Percentiles rank a stretch among this genome's conserved stretches.
Evolutionary conservation across 2,329 filamentous ascomycete species (phyloP).

Genomic region (Ophidiomyces ophidiicola): DNA sequence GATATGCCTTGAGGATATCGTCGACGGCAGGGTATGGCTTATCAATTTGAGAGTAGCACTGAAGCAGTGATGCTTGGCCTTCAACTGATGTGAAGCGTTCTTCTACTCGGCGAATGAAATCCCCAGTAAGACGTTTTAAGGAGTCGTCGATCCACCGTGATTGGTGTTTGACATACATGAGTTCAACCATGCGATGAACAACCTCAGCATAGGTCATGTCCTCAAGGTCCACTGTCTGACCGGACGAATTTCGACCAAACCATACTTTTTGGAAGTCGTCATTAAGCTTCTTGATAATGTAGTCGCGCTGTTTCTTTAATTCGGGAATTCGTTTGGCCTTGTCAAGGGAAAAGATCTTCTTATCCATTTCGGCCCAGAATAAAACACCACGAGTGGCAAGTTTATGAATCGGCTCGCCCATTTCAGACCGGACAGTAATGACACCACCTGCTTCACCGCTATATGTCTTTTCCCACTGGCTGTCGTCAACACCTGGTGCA

Average conservation of each 20-base stretch:
- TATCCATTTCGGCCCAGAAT: slow-evolving; percentile 98
- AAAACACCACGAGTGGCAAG: slow-evolving; percentile 87
- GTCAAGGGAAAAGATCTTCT: slow-evolving; percentile 93
- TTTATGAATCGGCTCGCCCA: slow-evolving; percentile 99
- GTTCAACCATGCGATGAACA: slow-evolving; percentile 70
- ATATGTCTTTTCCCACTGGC: slow-evolving; percentile 85
- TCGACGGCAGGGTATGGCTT: slow-evolving; percentile 68
- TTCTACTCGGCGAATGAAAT: slow-evolving; percentile 93
- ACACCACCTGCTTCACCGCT: slow-evolving; percentile 83
- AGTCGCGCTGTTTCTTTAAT: slow-evolving; percentile 73
- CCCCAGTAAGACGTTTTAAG: slow-evolving; percentile 69
- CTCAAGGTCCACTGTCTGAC: slow-evolving; percentile 73
- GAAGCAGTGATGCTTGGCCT: slow-evolving; percentile 67
- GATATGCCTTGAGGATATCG: slow-evolving; percentile 68
- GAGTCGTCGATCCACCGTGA: slow-evolving; percentile 83
- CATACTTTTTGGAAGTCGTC: slow-evolving; percentile 95
- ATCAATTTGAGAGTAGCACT: slow-evolving; percentile 79
- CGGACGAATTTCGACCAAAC: slow-evolving; percentile 76
- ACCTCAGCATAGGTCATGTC: slow-evolving; percentile 94
- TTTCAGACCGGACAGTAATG: slow-evolving; percentile 93
- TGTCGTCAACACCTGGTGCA: slow-evolving; percentile 68
- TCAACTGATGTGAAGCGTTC: slow-evolving; percentile 74
- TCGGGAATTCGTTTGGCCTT: slow-evolving; percentile 85
- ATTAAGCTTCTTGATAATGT: slow-evolving; percentile 93
- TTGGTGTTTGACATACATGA: slow-evolving; percentile 87